Conservation (phyloP, 2,329 filamentous ascomycete species). For the Neurospora sp. region DNA sequence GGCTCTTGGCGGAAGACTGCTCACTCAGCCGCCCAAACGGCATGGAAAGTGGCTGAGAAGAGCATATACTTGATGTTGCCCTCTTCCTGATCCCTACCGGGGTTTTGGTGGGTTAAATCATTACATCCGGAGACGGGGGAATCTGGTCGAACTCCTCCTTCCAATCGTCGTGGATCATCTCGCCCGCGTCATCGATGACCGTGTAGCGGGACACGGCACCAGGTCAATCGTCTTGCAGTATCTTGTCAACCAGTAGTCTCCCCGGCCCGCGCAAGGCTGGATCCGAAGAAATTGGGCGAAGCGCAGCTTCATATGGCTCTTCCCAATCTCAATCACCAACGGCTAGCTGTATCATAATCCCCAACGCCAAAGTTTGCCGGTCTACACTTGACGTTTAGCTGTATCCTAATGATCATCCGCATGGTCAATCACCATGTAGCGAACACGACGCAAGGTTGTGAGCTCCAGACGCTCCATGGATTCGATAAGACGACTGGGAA, state of each 20-base stretch:
- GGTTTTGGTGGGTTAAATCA: slow-evolving; percentile 15
- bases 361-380: neutral
- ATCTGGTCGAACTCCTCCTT: slow-evolving; percentile 58
- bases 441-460: slow-evolving; percentile 62
- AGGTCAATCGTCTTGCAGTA: slow-evolving; percentile 25
- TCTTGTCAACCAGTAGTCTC: neutral
- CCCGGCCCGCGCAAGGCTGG: neutral
- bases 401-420: neutral
- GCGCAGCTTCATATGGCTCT: neutral
- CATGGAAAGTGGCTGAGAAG: slow-evolving; percentile 80
- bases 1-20: slow-evolving; percentile 40
- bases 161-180: slow-evolving; percentile 57
- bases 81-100: slow-evolving; percentile 55
- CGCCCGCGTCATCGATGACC: slow-evolving; percentile 87
- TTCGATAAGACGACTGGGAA: slow-evolving; percentile 76
- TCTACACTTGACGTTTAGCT: neutral
- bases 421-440: slow-evolving; percentile 17
- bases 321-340: neutral
- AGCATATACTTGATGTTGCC: slow-evolving; percentile 61
- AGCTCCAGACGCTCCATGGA: slow-evolving; percentile 64
- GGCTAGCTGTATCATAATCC: neutral
- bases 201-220: slow-evolving; percentile 35
- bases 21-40: slow-evolving; percentile 45
- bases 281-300: neutral
- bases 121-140: neutral